A percentile compares a stretch with the other conserved stretches of the same genome.
phyloP scores from a whole-genome alignment of 2,329 filamentous ascomycete species.

The Neofusicoccum sp. region DNA sequence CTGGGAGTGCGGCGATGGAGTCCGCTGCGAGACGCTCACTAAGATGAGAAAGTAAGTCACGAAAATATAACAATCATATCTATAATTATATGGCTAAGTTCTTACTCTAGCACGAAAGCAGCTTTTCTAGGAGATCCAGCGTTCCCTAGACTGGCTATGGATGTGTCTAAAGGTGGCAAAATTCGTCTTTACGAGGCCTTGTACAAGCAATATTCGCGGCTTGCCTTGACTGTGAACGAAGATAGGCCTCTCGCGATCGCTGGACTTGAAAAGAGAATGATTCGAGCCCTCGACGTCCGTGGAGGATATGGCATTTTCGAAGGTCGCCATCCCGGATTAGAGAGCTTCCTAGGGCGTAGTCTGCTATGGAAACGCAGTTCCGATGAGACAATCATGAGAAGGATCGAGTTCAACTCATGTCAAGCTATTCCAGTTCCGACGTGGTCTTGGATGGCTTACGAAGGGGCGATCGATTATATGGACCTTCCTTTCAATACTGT shows the following conservation, averaged over 20 bases:
- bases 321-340: background rate
- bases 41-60: slow-evolving; percentile 27
- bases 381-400: background rate
- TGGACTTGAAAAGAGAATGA: slow-evolving; percentile 36
- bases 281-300: slow-evolving; percentile 25
- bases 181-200: background rate
- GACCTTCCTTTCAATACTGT: slow-evolving; percentile 6
- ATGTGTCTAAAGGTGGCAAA: background rate
- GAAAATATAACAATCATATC: slow-evolving; percentile 20
- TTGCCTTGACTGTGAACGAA: background rate
- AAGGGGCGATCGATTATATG: slow-evolving; percentile 19
- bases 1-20: slow-evolving; percentile 30
- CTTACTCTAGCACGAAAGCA: background rate
- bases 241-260: slow-evolving; percentile 39
- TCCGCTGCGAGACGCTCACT: slow-evolving; percentile 29
- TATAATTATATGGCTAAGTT: background rate
- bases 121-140: background rate
- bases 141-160: background rate
- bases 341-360: background rate
- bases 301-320: slow-evolving; percentile 41
- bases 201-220: background rate
- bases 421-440: background rate
- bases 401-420: background rate
- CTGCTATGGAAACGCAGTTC: background rate
- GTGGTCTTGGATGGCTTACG: slow-evolving; percentile 23